Conservation (phyloP, 2,329 filamentous ascomycete genomes). For the Colletotrichum tamarilloi region DNA sequence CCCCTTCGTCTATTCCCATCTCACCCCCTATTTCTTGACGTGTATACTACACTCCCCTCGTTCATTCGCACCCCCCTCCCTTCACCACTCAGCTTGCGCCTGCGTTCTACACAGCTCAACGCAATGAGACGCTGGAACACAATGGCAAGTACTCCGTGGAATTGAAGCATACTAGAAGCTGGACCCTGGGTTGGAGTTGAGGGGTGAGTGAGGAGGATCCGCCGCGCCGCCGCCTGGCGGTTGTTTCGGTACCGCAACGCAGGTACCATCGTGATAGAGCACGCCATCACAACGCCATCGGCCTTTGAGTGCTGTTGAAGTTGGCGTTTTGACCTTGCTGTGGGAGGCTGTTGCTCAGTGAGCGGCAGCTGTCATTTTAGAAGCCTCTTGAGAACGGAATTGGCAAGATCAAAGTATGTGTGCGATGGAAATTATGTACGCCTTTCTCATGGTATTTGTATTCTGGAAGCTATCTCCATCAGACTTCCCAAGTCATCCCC, state of each 20-base stretch:
- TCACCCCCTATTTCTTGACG: neutral
- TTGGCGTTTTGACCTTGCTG: neutral
- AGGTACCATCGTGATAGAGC: conserved; percentile 12
- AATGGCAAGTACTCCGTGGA: neutral
- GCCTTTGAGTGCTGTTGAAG: neutral
- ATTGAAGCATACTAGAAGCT: neutral
- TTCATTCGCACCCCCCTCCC: neutral
- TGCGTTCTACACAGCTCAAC: neutral
- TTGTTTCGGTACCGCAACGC: conserved; percentile 12
- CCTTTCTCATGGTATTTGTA: neutral
- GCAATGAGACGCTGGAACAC: conserved; percentile 6
- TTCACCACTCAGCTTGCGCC: neutral
- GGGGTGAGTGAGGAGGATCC: neutral
- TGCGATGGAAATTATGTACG: neutral
- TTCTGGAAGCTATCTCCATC: neutral
- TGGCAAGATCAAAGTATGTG: neutral
- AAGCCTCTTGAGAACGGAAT: neutral
- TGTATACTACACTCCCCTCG: neutral
- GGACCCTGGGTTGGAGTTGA: neutral
- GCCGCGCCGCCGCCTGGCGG: conserved; percentile 10
- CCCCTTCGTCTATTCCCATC: neutral
- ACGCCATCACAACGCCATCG: conserved; percentile 6
- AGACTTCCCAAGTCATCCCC: neutral
- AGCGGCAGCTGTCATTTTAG: neutral
- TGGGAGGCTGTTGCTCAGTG: neutral